Percentiles rank a stretch among this genome's conserved stretches.
These are phyloP conservation scores for Chrysanthemum seticuspe DNA, from an alignment of 129 eudicot species.

Conservation along the genomic window DNA sequence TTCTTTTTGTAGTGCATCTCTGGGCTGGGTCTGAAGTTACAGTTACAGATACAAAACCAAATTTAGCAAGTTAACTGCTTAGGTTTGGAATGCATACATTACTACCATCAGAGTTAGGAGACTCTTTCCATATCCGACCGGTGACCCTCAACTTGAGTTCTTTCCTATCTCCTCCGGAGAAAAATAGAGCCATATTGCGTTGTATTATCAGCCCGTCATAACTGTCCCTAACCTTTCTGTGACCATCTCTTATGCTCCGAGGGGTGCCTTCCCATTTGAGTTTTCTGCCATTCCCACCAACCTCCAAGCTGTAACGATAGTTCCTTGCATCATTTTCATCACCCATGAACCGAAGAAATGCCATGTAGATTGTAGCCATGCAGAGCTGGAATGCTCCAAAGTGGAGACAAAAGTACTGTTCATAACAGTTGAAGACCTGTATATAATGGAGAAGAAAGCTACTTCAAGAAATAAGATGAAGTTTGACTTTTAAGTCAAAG, in stretches of 20 bases:
- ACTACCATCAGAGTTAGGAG: slow-evolving; percentile 58
- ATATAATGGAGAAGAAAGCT: neutral
- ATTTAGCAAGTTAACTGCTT: slow-evolving; percentile 34
- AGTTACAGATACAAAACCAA: neutral
- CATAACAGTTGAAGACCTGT: slow-evolving; percentile 88
- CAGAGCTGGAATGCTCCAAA: slow-evolving; percentile 87
- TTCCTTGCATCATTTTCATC: slow-evolving; percentile 71
- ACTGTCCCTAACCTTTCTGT: slow-evolving; percentile 80
- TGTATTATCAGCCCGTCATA: slow-evolving; percentile 87
- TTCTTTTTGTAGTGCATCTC: neutral
- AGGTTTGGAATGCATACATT: slow-evolving; percentile 57
- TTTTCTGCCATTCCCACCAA: slow-evolving; percentile 80
- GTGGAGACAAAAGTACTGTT: slow-evolving; percentile 82
- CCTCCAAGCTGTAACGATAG: slow-evolving; percentile 82
- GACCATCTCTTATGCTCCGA: slow-evolving; percentile 78
- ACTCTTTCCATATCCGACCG: slow-evolving; percentile 90
- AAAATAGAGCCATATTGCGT: slow-evolving; percentile 85
- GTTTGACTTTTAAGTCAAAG: slow-evolving; percentile 13
- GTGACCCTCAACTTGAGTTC: slow-evolving; percentile 91
- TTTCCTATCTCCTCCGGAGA: slow-evolving; percentile 80
- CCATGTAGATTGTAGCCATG: slow-evolving; percentile 82
- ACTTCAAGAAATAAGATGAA: slow-evolving; percentile 1
- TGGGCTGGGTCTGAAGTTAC: neutral
- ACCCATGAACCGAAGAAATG: slow-evolving; percentile 86
- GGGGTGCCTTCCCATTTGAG: slow-evolving; percentile 82